Evolutionary conservation across 2,329 filamentous ascomycete species (phyloP), one percentile per base, ranked within the genome.

Genomic region (Fusarium piperis): DNA sequence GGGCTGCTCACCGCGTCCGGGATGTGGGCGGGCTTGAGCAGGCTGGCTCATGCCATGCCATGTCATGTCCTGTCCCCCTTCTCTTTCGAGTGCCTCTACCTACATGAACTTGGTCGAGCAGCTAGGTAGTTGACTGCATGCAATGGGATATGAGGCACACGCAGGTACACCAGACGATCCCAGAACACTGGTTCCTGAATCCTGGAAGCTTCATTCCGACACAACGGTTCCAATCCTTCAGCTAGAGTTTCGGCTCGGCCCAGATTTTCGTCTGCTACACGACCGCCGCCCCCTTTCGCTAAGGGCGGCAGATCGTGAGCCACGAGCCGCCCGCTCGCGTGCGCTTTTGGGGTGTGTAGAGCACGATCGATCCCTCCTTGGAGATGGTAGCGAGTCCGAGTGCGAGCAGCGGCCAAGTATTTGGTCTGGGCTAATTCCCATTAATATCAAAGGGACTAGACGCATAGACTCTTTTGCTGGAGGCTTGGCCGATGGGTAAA

Each of bases 321-420:
- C 28, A 59, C 67, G 67, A 67, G 68, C 44, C 35, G 44, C 48
- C 48, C 30, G 30, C 48, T 30, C 28, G 48, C 15, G 48, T 9
- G 28, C 48, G 41, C 23, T 16, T 46, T 46, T n/a, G 13, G 20
- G 13, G 41, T 36, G 48, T 51, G 48, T 20, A 32, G 16, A 36
- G 51, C 48, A 44, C 48, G 8, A 20, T 53, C 36, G 52, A 18
- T n/a, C 26, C 44, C 28, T 30, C 32, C 10, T 59, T 52, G 20
- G 46, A 52, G 41, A 33, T 35, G 63, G 35, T 23, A 51, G 65
- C 46, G 35, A 68, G 38, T 52, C 36, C 64, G 44, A 64, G 53
- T 46, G 53, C 52, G 30, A 70, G 38, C n/a, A 35, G 30, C 44
- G 18, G 52, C n/a, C 20, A 67, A 52, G 41, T 20, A 23, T 62